Percentiles rank a stretch among this genome's conserved stretches.
Evolutionary conservation across 2,329 filamentous ascomycete species (phyloP).

Genomic region (Diaporthe sp.): DNA sequence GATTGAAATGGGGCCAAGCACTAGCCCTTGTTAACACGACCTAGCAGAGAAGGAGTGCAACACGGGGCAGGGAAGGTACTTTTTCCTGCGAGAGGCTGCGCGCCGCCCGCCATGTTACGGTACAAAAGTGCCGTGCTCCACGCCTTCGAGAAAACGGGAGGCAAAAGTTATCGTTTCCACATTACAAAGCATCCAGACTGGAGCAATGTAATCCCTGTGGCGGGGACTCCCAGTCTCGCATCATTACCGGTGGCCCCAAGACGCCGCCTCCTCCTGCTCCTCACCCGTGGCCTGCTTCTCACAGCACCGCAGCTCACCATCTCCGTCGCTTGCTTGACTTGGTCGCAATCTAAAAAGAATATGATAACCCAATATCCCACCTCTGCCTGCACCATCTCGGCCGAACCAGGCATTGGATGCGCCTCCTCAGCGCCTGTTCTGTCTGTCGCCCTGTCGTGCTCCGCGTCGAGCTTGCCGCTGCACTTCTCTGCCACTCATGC

Average conservation of each 20-base stretch:
- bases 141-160: conserved; percentile 16
- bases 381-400: neutral
- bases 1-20: conserved; percentile 28
- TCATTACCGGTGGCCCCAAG: conserved; percentile 1
- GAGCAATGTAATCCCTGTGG: conserved; percentile 26
- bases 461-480: conserved; percentile 6
- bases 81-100: neutral
- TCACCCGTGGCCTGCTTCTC: neutral
- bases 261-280: conserved; percentile 5
- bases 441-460: conserved; percentile 7
- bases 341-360: neutral
- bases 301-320: neutral
- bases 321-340: neutral
- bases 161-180: conserved; percentile 26
- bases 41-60: conserved; percentile 18
- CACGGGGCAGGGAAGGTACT: conserved; percentile 21
- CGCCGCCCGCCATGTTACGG: conserved; percentile 17
- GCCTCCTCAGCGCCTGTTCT: neutral
- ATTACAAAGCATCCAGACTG: conserved; percentile 38
- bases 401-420: neutral
- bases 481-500: neutral
- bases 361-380: neutral
- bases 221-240: conserved; percentile 23
- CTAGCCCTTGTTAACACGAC: conserved; percentile 33
- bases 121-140: conserved; percentile 26